Base-by-base conservation (phyloP, 1,284 basidiomycete genomes). In the Fomes fomentarius region DNA sequence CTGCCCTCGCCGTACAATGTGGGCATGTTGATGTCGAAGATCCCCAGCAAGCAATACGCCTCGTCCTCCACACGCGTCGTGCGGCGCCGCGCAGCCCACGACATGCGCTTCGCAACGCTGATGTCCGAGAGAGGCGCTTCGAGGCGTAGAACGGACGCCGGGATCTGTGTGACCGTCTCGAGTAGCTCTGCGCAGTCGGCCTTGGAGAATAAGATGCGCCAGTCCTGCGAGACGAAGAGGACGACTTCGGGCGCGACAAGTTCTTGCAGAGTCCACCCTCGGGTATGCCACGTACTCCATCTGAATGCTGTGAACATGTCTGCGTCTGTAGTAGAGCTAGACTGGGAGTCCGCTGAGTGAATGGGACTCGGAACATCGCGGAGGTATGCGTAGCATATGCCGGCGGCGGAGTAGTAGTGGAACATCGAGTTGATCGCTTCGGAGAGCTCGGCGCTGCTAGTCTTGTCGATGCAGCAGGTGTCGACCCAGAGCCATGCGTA, bases 11-110 rank as follows among this genome's bases (percentile, higher is more conserved):
- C 51, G 39, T 53, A 53, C 28, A 53, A 37, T 2, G 39, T 22
- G 1, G 45, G 43, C 39, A 53, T 42, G 21, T 3, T 35, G 44
- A 46, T 35, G 15, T 46, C 21, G 31, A 46, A 46, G 31, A 46
- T 34, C 25, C 52, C 52, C 25, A 53, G n/a, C 14, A 53, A 28
- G 12, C 19, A 41, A 21, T 53, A 53, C 6, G 51, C 51, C 15
- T 31, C 19, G 40, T 53, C 51, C 40, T 53, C 51, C 9, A 28
- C 12, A 7, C 39, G 46, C 40, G 52, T 48, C 6, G 52, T 48
- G 39, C 33, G 4, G 6, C 46, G 38, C 12, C 10, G 1, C 4
- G 52, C 45, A 10, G 46, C 52, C 52, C 52, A 53, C 2, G 24
- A 30, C 26, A 53, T 43, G 19, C 52, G 39, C 12, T 28, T 17